Evolutionary conservation across 768 basidiomycete genomes (phyloP).

Genomic region (Pleurotus tuber-regium): DNA sequence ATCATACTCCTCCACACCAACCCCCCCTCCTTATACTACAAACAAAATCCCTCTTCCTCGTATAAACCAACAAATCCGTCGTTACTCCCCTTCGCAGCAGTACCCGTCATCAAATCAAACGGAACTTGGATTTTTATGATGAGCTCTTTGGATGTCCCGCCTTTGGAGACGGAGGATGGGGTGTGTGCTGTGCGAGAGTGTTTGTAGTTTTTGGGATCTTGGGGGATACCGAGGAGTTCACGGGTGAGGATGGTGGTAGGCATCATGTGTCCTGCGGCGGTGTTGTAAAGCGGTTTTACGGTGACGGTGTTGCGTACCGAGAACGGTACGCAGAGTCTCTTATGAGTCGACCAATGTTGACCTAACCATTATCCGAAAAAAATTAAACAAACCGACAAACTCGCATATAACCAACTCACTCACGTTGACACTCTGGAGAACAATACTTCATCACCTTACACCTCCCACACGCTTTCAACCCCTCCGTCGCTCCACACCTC

Average conservation of each 20-base stretch:
- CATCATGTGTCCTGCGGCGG: slow-evolving; percentile 1
- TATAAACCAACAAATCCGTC: slow-evolving; percentile 43
- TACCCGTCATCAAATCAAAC: slow-evolving; percentile 12
- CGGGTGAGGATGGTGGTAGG: slow-evolving; percentile 27
- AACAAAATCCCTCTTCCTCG: slow-evolving; percentile 51
- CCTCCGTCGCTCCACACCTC: slow-evolving; percentile 26
- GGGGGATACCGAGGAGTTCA: slow-evolving; percentile 23
- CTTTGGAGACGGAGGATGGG: slow-evolving; percentile 15
- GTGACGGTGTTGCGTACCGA: slow-evolving; percentile 39
- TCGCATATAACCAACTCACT: slow-evolving; percentile 15
- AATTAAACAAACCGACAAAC: no score
- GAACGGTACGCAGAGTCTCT: slow-evolving; percentile 45
- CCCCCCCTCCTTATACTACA: slow-evolving; percentile 36
- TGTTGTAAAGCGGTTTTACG: slow-evolving; percentile 41
- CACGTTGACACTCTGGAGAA: slow-evolving; percentile 53
- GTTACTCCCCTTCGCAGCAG: slow-evolving; percentile 6
- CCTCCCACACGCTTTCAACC: slow-evolving; percentile 38
- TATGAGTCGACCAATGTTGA: slow-evolving; percentile 55
- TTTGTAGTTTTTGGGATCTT: slow-evolving; percentile 15
- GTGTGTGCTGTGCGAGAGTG: slow-evolving; percentile 22
- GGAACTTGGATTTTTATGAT: slow-evolving; percentile 58
- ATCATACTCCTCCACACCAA: slow-evolving; percentile 37
- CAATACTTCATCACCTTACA: slow-evolving; percentile 52
- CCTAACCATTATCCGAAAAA: no score
- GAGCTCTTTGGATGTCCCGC: slow-evolving; percentile 32